Base-by-base conservation (phyloP, 495 filamentous ascomycete genomes). In the Xylaria castorea region DNA sequence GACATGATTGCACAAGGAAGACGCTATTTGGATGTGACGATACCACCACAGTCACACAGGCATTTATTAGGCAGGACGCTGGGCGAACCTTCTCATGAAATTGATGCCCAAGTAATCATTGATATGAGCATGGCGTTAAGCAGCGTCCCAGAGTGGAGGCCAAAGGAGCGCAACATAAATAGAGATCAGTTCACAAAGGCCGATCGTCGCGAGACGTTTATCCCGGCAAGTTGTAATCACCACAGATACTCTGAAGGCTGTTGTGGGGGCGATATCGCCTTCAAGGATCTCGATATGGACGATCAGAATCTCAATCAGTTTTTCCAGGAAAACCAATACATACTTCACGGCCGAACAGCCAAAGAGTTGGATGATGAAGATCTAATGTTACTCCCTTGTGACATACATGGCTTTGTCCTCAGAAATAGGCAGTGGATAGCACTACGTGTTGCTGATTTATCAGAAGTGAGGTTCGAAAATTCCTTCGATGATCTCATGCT, bases 401-500 rank as follows among this genome's bases (percentile, higher is more conserved):
- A 30, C 5, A 51, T 69, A 27, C 53, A 69, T 14, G 66, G 66
- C 2, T 69, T 69, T 44, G 51, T 69, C 5, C 53, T 69, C 12
- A 58, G 66, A 27, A 69, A 50, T 7, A 57, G 66, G 16, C 66
- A 69, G 14, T 69, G 66, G 66, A 48, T 69, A 46, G 60, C 66
- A 5, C 25, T 60, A 3, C 50, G 11, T 50, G 27, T 60, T 30
- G 18, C 34, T 5, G 66, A 60, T 44, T 36, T 69, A 48, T 57
- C 66, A 12, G 76, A 80, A 64, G 27, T 42, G 4, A 77, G 75
- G 42, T 72, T 80, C 27, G 62, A 68, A 20, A 67, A 73, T 18
- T 75, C 76, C 14, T 80, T 82, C 60, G 73, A 75, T 34, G 71
- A 55, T 11, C 71, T 81, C 34, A 63, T 70, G 20, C 66, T 81